Conservation (phyloP, 2,329 filamentous ascomycete species). For the Apiospora sp. region DNA sequence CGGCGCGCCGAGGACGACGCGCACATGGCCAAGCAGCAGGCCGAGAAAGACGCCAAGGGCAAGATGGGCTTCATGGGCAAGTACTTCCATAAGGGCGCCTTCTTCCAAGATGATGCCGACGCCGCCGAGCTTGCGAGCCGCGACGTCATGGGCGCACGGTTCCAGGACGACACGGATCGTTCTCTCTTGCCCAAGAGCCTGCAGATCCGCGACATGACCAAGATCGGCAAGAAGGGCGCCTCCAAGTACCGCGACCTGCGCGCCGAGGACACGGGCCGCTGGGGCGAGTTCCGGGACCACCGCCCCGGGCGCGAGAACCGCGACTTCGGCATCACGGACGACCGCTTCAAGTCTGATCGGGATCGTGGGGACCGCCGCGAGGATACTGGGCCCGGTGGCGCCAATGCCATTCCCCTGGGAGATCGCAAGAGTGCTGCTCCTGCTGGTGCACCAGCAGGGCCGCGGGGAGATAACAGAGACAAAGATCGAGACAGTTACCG, state of each 20-base stretch:
- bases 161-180: constrained; percentile 86
- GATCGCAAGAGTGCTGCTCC: constrained; percentile 56
- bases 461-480: constrained; percentile 44
- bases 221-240: constrained; percentile 89
- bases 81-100: constrained; percentile 96
- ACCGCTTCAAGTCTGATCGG: constrained; percentile 72
- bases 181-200: constrained; percentile 89
- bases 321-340: constrained; percentile 61
- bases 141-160: constrained; percentile 85
- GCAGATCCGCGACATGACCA: constrained; percentile 92
- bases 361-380: constrained; percentile 43
- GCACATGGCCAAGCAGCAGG: constrained; percentile 78
- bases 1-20: constrained; percentile 84
- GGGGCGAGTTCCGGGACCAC: constrained; percentile 72
- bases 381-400: constrained; percentile 54
- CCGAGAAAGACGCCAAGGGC: constrained; percentile 79
- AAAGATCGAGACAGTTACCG: constrained; percentile 36
- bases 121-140: constrained; percentile 79
- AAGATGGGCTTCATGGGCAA: constrained; percentile 93
- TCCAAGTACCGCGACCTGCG: constrained; percentile 90
- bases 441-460: constrained; percentile 42
- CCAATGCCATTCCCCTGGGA: constrained; percentile 75
- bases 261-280: constrained; percentile 88
- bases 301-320: constrained; percentile 45
- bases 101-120: constrained; percentile 84